phyloP scores from a whole-genome alignment of 768 basidiomycete genomes.

The Vishniacozyma victoriae region DNA sequence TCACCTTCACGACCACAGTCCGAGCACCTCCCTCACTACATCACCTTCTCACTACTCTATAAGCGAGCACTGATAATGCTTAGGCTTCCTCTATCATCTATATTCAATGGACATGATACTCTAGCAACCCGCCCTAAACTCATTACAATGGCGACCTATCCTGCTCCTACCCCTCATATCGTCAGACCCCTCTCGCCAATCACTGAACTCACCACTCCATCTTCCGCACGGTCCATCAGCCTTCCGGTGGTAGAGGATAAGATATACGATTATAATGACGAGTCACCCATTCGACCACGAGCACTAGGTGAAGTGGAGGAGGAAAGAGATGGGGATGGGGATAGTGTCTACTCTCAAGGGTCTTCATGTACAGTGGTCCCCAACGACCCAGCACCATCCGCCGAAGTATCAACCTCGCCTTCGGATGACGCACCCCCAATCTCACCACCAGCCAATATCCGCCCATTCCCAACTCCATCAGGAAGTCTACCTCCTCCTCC shows the following conservation, averaged over 20 bases:
- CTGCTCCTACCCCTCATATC: neutral
- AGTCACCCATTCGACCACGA: conserved; percentile 1
- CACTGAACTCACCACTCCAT: conserved; percentile 32
- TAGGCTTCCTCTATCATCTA: too few relatives aligned
- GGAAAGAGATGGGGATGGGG: conserved; percentile 5
- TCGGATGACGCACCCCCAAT: neutral
- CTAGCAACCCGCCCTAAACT: too few relatives aligned
- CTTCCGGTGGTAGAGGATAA: too few relatives aligned
- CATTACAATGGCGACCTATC: too few relatives aligned
- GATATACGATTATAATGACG: too few relatives aligned
- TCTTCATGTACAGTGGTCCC: conserved; percentile 1
- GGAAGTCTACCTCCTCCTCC: conserved; percentile 2
- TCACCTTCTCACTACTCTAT: too few relatives aligned
- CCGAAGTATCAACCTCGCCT: neutral
- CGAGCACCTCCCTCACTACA: too few relatives aligned
- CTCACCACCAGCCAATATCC: neutral
- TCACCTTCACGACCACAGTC: too few relatives aligned
- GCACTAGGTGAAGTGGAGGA: neutral
- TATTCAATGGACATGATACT: too few relatives aligned
- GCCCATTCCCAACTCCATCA: conserved; percentile 1
- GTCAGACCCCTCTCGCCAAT: conserved; percentile 31
- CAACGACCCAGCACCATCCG: neutral
- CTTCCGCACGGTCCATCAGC: conserved; percentile 15
- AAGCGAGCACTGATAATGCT: too few relatives aligned
- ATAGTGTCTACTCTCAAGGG: conserved; percentile 7